These are phyloP conservation scores for Thielaviopsis cerberus DNA, from an alignment of 2,329 filamentous ascomycete species.

Conservation along the genomic window DNA sequence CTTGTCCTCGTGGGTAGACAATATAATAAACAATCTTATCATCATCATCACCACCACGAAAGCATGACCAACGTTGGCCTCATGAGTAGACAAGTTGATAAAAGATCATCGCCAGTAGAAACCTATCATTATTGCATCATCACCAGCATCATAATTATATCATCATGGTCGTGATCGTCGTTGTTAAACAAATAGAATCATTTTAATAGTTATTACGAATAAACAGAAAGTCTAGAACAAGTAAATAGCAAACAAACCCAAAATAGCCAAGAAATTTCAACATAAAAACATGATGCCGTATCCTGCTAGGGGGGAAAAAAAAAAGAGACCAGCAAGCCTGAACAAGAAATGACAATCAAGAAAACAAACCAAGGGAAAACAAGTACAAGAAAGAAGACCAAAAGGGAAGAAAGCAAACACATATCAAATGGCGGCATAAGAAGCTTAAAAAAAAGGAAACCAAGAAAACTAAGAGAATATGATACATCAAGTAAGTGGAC, in stretches of 20 bases:
- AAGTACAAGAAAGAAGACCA: background rate
- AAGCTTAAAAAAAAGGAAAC: background rate
- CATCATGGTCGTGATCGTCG: too few species aligned
- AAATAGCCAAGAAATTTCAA: background rate
- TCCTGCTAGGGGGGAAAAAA: background rate
- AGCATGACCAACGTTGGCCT: too few species aligned
- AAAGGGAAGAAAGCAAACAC: background rate
- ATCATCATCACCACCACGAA: too few species aligned
- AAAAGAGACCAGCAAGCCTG: background rate
- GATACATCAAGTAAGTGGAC: background rate
- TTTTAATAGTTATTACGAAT: background rate
- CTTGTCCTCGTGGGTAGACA: too few species aligned
- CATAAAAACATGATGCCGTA: background rate
- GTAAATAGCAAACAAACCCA: background rate
- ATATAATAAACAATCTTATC: too few species aligned
- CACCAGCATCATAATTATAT: too few species aligned
- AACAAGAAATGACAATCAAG: background rate
- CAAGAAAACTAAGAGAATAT: background rate
- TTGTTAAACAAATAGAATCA: too few species aligned
- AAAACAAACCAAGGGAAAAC: background rate
- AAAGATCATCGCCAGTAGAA: too few species aligned
- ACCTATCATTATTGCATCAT: too few species aligned
- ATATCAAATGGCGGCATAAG: background rate
- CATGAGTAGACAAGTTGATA: too few species aligned
- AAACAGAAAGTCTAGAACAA: background rate